Evolutionary conservation across 495 filamentous ascomycete species (phyloP).

Genomic region (Xylaria flabelliformis): DNA sequence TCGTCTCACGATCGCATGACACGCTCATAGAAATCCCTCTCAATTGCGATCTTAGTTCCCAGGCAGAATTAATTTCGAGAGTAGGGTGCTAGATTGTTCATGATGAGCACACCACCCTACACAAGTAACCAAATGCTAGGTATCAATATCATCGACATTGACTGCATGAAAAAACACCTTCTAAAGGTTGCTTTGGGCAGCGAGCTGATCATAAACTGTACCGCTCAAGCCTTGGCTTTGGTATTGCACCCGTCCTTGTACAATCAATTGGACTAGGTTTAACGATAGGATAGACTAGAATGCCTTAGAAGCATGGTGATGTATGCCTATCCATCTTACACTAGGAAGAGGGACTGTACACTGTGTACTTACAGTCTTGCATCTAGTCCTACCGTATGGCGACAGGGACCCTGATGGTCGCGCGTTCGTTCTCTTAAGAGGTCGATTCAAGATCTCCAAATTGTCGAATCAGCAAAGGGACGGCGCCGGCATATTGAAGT

Average conservation of each 20-base stretch:
- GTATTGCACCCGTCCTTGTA: background rate
- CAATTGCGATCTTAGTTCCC: background rate
- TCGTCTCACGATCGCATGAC: conserved; percentile 27
- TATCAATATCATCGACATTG: conserved; percentile 11
- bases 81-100: conserved; percentile 2
- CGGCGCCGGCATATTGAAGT: conserved; percentile 18
- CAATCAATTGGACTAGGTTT: conserved; percentile 5
- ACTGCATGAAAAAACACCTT: conserved; percentile 6
- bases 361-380: conserved; percentile 13
- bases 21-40: conserved; percentile 7
- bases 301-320: background rate
- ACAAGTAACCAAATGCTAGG: background rate
- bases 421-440: conserved; percentile 1
- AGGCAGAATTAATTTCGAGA: background rate
- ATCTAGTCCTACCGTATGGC: background rate
- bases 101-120: conserved; percentile 21
- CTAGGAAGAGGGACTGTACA: background rate
- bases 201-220: conserved; percentile 12
- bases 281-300: background rate
- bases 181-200: background rate
- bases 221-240: background rate
- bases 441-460: conserved; percentile 3
- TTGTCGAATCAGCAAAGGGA: conserved; percentile 20
- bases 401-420: conserved; percentile 18
- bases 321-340: conserved; percentile 5